These are phyloP conservation scores for Bruguiera hainesii DNA, from an alignment of 441 rosid species.

Conservation along the genomic window DNA sequence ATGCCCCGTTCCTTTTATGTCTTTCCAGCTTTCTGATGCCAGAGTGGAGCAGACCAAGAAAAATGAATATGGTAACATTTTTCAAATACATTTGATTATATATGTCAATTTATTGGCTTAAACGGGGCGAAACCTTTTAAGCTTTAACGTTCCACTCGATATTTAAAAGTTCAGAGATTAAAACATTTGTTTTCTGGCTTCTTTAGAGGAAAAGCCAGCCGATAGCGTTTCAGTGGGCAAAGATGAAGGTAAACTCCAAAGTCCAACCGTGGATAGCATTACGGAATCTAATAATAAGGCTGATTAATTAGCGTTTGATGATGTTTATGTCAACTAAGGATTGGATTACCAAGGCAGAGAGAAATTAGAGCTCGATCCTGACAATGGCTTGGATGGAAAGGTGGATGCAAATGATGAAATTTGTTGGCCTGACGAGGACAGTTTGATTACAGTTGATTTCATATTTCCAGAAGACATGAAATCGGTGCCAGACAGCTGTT, in stretches of 20 bases:
- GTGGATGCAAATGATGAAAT: conserved; percentile 21
- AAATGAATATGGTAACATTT: conserved; percentile 23
- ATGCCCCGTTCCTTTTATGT: conserved; percentile 6
- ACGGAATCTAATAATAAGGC: conserved; percentile 1
- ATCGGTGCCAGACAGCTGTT: conserved; percentile 3
- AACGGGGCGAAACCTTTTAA: background rate
- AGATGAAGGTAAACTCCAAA: background rate
- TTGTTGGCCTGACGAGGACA: conserved; percentile 43
- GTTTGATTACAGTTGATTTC: conserved; percentile 34
- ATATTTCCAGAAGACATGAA: conserved; percentile 18
- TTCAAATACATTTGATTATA: background rate
- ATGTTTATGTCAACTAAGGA: conserved; percentile 5
- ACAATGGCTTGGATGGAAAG: conserved; percentile 15
- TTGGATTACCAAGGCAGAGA: conserved; percentile 12
- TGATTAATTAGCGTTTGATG: background rate
- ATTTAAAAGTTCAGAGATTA: conserved; percentile 3
- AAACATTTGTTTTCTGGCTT: background rate
- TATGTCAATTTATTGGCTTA: background rate
- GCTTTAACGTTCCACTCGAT: background rate
- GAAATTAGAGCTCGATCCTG: conserved; percentile 8
- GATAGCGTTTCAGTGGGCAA: background rate
- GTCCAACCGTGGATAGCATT: background rate
- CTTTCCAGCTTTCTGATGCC: conserved; percentile 22
- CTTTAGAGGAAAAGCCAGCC: conserved; percentile 21
- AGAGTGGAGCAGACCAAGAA: conserved; percentile 5